phyloP scores from a whole-genome alignment of 306 rosid genomes.

The Prunus davidiana region DNA sequence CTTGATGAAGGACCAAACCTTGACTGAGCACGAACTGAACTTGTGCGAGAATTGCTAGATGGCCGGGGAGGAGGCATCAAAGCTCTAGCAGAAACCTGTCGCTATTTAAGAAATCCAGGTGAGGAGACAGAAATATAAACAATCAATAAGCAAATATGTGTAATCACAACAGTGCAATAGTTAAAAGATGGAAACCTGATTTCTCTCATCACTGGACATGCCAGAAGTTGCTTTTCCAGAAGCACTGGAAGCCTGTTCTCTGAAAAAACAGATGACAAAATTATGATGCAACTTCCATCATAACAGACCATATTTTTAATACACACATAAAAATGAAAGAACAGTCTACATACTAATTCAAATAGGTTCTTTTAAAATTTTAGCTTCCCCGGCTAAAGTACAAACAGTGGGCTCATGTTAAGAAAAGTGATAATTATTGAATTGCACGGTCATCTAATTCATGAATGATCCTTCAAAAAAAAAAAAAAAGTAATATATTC shows the following conservation, averaged over 20 bases:
- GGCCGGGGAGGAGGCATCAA: slow-evolving; percentile 98
- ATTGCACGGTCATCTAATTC: neutral
- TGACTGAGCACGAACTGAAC: slow-evolving; percentile 33
- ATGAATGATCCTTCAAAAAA: neutral
- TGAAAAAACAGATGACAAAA: slow-evolving; percentile 34
- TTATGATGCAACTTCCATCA: neutral
- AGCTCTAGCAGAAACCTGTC: slow-evolving; percentile 89
- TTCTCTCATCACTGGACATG: slow-evolving; percentile 96
- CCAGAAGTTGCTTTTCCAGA: slow-evolving; percentile 97
- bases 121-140: neutral
- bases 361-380: neutral
- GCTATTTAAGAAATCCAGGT: slow-evolving; percentile 46
- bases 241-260: slow-evolving; percentile 97
- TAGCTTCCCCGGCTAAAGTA: neutral
- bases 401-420: neutral
- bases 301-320: neutral
- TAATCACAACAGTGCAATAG: neutral
- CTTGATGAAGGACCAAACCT: slow-evolving; percentile 75
- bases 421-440: neutral
- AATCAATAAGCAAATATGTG: neutral
- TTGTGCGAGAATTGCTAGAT: slow-evolving; percentile 44
- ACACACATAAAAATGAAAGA: slow-evolving; percentile 5
- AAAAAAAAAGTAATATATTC: neutral
- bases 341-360: neutral
- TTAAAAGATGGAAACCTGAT: slow-evolving; percentile 57